Evolutionary conservation across 352 stramenopile genomes (phyloP), one percentile per base, ranked within the genome.

Genomic region (Plasmopara viticola): DNA sequence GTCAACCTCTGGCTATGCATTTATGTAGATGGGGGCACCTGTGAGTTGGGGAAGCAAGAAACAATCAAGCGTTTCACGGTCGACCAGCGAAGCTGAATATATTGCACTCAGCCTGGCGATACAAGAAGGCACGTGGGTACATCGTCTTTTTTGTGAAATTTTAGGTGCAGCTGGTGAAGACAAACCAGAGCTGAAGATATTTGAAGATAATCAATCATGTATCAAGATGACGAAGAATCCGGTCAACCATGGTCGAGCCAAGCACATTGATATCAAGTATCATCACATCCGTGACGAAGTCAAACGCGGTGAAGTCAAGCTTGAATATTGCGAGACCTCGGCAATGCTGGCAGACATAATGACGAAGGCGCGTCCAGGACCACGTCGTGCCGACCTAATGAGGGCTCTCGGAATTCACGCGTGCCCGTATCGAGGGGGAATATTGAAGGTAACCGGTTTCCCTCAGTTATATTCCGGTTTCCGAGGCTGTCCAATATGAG

Each of bases 151-250:
- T 17, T 58, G 44, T 8, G 51, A 58, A 17, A 48, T 45, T 5
- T 3, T 53, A 13, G 15, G 10, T 28, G 44, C 44, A 13, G 17
- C 43, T 6, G 25, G n/a, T n/a, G n/a, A n/a, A n/a, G n/a, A n/a
- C n/a, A n/a, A 18, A 13, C 33, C 44, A 2, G 39, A 53, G 31
- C 53, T 53, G 13, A 60, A 35, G 45, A 53, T 60, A 2, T 15
- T 47, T 14, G 37, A 60, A 49, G 53, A 60, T 38, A 53, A 49
- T 4, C 38, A 53, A 10, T 38, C 43, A 5, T 60, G 53, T 30
- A 45, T 59, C 20, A 25, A 25, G 20, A 25, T 25, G 20, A 25
- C 20, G 3, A 25, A 25, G 3, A 25, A 25, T 25, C 20, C 20
- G 20, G 20, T 25, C 1, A 25, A 25, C 3, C 20, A 25, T 25